These are phyloP conservation scores for Oryza longistaminata DNA, from an alignment of 176 grass and related monocot genomes.

Conservation along the genomic window DNA sequence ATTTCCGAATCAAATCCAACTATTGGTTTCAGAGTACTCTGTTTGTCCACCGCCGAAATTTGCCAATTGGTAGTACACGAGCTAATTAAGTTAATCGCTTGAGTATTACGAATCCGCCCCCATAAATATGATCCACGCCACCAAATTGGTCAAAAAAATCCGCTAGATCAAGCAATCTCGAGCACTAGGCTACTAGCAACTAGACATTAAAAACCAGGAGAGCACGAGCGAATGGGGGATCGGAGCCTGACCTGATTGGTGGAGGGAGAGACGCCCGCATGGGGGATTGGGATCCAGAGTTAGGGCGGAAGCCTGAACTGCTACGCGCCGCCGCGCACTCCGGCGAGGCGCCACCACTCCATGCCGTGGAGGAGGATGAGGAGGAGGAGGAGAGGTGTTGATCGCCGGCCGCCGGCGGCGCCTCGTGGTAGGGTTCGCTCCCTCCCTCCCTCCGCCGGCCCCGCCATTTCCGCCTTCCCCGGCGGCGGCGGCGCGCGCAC, in stretches of 20 bases:
- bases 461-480: not conserved
- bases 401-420: not conserved
- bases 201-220: not conserved
- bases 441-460: not conserved
- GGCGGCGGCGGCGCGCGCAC: not conserved
- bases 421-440: not conserved
- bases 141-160: not conserved
- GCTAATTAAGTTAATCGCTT: not conserved
- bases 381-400: not conserved
- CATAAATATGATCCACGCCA: not conserved
- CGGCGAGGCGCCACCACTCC: not conserved
- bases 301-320: not conserved
- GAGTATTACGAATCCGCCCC: not conserved
- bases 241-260: slow-evolving; percentile 17
- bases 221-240: not conserved
- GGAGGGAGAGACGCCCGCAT: not conserved
- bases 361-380: not conserved
- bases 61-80: not conserved
- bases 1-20: not conserved
- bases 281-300: not conserved
- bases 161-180: not conserved
- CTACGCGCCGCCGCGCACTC: not conserved
- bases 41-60: not conserved
- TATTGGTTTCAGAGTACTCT: not conserved
- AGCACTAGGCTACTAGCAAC: not conserved